phyloP scores from a whole-genome alignment of 331 rosid species.

The Cydonia oblonga region DNA sequence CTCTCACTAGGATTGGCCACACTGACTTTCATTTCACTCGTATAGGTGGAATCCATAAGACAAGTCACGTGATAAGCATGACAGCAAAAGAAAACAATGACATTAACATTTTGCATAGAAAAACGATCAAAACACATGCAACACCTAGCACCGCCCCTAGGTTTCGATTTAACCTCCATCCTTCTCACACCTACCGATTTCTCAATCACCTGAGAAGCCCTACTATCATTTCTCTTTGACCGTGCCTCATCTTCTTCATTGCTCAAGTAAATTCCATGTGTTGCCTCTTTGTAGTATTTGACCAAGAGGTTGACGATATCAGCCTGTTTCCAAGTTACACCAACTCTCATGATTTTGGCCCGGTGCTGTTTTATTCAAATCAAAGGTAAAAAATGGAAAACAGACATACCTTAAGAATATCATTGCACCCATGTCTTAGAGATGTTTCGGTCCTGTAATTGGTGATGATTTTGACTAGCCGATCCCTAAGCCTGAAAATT shows the following conservation, averaged over 20 bases:
- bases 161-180: slow-evolving; percentile 64
- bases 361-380: too few relatives aligned
- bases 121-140: slow-evolving; percentile 96
- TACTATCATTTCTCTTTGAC: slow-evolving; percentile 36
- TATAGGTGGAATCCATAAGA: slow-evolving; percentile 70
- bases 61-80: slow-evolving; percentile 83
- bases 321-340: slow-evolving; percentile 45
- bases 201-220: slow-evolving; percentile 31
- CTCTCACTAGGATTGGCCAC: slow-evolving; percentile 24
- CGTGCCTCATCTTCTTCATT: slow-evolving; percentile 68
- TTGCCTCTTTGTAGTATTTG: slow-evolving; percentile 84
- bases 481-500: slow-evolving; percentile 74
- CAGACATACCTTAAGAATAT: slow-evolving; percentile 70
- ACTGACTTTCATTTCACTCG: slow-evolving; percentile 29
- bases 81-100: slow-evolving; percentile 87
- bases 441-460: slow-evolving; percentile 97
- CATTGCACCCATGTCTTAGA: slow-evolving; percentile 92
- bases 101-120: slow-evolving; percentile 64
- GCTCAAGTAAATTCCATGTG: slow-evolving; percentile 70
- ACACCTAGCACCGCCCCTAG: slow-evolving; percentile 90
- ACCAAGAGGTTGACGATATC: slow-evolving; percentile 79
- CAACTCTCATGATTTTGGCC: too few relatives aligned
- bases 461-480: slow-evolving; percentile 79
- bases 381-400: not conserved
- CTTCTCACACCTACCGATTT: slow-evolving; percentile 23